phyloP scores from a whole-genome alignment of 257 asterid genomes.

The Nicotiana attenuata region DNA sequence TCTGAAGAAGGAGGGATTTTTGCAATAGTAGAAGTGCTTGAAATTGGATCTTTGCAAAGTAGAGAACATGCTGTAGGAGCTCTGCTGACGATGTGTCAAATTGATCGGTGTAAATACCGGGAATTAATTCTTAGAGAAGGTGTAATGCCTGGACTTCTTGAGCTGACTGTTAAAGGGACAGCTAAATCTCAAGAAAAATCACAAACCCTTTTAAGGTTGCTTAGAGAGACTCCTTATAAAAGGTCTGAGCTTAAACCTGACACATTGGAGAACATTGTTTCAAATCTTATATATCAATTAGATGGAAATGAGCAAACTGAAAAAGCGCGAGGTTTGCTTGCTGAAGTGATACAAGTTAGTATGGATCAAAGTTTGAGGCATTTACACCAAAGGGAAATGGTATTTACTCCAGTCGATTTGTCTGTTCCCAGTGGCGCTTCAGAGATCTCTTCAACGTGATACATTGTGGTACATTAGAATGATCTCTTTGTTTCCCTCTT shows the following conservation, averaged over 20 bases:
- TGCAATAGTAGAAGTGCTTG: constrained; percentile 79
- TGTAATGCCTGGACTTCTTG: constrained; percentile 88
- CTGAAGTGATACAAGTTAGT: constrained; percentile 96
- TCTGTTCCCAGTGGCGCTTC: constrained; percentile 36
- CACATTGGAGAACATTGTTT: constrained; percentile 67
- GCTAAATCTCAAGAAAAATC: constrained; percentile 66
- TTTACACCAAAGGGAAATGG: constrained; percentile 58
- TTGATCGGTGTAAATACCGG: constrained; percentile 61
- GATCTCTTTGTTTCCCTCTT: not conserved
- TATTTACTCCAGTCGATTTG: constrained; percentile 54
- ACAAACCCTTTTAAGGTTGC: constrained; percentile 48
- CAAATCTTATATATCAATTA: constrained; percentile 61
- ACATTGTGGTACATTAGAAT: not conserved
- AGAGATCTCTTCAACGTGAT: constrained; percentile 47
- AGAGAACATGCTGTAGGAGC: constrained; percentile 85
- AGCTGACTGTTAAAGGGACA: constrained; percentile 86
- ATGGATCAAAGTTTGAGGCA: constrained; percentile 90
- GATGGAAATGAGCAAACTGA: constrained; percentile 72
- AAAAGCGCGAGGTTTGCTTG: constrained; percentile 72
- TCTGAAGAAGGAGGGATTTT: constrained; percentile 85
- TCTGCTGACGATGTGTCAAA: constrained; percentile 69
- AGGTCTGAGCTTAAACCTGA: constrained; percentile 69
- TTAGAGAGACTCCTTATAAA: constrained; percentile 68
- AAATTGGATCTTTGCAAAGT: constrained; percentile 68
- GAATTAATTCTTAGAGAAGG: constrained; percentile 87